Percentiles rank a stretch among this genome's conserved stretches.
These are phyloP conservation scores for Phytomonas francai DNA, from an alignment of 208 protist genomes.

Conservation along the genomic window DNA sequence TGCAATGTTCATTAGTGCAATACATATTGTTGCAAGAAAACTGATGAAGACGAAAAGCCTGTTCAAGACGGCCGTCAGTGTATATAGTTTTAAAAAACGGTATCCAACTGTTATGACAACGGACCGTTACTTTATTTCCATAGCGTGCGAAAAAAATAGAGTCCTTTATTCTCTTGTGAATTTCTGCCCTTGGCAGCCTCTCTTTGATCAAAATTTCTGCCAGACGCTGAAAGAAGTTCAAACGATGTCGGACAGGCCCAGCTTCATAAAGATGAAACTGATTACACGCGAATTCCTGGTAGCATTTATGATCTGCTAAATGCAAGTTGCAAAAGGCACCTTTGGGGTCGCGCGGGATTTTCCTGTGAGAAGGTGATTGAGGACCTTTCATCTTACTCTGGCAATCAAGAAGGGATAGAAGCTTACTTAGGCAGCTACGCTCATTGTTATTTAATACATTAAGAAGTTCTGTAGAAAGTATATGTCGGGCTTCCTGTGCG, in stretches of 20 bases:
- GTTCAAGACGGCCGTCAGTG: conserved; percentile 72
- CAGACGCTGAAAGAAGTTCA: conserved; percentile 67
- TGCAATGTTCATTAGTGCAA: conserved; percentile 68
- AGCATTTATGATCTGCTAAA: conserved; percentile 81
- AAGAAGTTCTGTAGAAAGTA: conserved; percentile 32
- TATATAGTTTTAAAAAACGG: conserved; percentile 87
- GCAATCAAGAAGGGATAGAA: conserved; percentile 61
- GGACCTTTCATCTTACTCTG: conserved; percentile 72
- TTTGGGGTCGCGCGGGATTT: conserved; percentile 72
- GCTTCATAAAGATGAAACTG: conserved; percentile 80
- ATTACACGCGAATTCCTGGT: conserved; percentile 84
- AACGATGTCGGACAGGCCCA: conserved; percentile 65
- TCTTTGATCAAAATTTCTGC: conserved; percentile 61
- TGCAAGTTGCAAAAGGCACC: conserved; percentile 86
- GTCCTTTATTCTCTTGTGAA: conserved; percentile 69
- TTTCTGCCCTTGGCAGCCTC: conserved; percentile 30
- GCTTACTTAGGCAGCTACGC: conserved; percentile 28
- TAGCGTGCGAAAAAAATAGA: conserved; percentile 84
- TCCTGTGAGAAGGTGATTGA: conserved; percentile 77
- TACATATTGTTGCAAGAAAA: conserved; percentile 45
- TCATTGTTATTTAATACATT: conserved; percentile 24
- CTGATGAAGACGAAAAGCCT: conserved; percentile 64
- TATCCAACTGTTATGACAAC: conserved; percentile 69
- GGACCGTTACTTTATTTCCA: conserved; percentile 84
- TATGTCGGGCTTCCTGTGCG: conserved; percentile 41